Evolutionary conservation across 2,329 filamentous ascomycete genomes (phyloP).

Genomic region (Stachybotrys chartarum): DNA sequence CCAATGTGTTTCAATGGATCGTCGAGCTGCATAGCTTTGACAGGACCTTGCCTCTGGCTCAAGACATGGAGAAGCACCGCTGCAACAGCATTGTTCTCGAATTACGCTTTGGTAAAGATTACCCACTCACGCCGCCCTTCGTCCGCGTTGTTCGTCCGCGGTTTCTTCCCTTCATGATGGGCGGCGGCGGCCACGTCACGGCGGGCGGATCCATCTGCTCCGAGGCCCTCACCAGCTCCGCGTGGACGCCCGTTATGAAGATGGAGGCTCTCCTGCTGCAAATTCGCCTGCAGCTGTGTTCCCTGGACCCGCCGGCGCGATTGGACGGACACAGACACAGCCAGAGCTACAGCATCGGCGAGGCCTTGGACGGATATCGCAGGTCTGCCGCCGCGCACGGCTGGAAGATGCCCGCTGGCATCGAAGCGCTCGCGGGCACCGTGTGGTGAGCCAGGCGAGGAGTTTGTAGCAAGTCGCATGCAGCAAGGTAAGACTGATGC

Average conservation of each 20-base stretch:
- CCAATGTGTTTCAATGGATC: conserved; percentile 85
- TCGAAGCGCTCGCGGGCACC: conserved; percentile 34
- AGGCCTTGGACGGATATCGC: conserved; percentile 68
- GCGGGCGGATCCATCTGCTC: conserved; percentile 76
- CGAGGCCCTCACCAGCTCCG: conserved; percentile 75
- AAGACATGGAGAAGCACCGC: conserved; percentile 61
- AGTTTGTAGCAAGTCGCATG: no score
- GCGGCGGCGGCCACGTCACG: conserved; percentile 83
- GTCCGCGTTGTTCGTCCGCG: conserved; percentile 75
- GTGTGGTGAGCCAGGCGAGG: no score
- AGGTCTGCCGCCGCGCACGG: conserved; percentile 61
- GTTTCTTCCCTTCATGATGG: conserved; percentile 62
- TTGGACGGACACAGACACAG: conserved; percentile 31
- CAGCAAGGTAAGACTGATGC: no score
- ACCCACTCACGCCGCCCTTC: conserved; percentile 75
- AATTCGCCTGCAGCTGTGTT: conserved; percentile 69
- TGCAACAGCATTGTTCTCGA: conserved; percentile 70
- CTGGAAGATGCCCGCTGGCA: conserved; percentile 63
- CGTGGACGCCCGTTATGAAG: conserved; percentile 67
- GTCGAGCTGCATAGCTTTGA: conserved; percentile 84
- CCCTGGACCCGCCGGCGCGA: conserved; percentile 67
- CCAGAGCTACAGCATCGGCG: conserved; percentile 56
- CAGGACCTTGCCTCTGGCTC: conserved; percentile 55
- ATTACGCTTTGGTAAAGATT: conserved; percentile 70
- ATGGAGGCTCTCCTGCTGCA: conserved; percentile 78